These are phyloP conservation scores for Mortierella alpina DNA, from an alignment of 192 early-diverging fungal species.

Conservation along the genomic window DNA sequence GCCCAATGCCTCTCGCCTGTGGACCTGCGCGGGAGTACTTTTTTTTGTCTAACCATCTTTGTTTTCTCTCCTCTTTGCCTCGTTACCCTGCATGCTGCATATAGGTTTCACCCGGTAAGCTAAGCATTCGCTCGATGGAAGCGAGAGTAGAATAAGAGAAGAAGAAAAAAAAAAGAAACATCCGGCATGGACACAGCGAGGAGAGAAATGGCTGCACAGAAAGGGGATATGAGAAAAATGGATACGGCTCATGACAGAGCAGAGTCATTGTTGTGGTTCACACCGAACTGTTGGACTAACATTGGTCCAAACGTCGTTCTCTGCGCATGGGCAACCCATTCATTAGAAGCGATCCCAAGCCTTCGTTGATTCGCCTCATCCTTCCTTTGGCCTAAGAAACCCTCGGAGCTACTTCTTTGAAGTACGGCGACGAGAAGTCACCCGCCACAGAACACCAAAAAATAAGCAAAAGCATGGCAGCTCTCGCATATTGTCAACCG, in stretches of 20 bases:
- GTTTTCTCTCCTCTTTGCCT: neutral
- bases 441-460: neutral
- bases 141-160: too few species aligned
- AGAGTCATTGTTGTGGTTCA: neutral
- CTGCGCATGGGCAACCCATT: too few species aligned
- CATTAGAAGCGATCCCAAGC: constrained; percentile 52
- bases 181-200: neutral
- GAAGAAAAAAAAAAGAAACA: too few species aligned
- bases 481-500: too few species aligned
- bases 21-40: neutral
- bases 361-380: constrained; percentile 55
- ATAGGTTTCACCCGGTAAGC: too few species aligned
- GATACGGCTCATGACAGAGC: neutral
- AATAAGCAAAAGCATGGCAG: too few species aligned
- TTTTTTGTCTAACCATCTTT: neutral
- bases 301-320: neutral
- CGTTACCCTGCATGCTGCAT: neutral
- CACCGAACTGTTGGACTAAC: neutral
- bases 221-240: neutral
- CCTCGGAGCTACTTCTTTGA: too few species aligned
- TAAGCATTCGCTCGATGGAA: too few species aligned
- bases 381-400: constrained; percentile 49
- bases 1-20: neutral
- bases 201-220: neutral
- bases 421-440: neutral